phyloP scores from a whole-genome alignment of 176 grass and related monocot species.

The Typha latifolia region DNA sequence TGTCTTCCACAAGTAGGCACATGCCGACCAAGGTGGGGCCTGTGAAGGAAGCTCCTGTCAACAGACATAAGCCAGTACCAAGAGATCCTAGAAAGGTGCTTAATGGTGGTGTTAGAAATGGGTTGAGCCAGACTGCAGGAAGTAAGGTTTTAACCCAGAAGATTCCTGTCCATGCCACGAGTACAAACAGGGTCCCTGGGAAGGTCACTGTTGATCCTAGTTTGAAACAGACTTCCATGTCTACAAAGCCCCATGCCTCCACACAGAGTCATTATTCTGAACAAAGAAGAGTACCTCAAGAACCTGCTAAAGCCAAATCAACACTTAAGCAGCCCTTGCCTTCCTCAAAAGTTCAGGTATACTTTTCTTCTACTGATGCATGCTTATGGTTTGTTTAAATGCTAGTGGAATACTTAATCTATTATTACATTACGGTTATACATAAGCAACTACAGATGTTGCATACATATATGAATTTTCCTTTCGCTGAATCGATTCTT shows the following conservation, averaged over 20 bases:
- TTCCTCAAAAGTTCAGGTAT: slow-evolving; percentile 44
- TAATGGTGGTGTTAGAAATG: slow-evolving; percentile 6
- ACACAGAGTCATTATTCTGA: slow-evolving; percentile 19
- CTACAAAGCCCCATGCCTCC: slow-evolving; percentile 23
- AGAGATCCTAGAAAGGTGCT: slow-evolving; percentile 16
- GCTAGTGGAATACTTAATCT: background rate
- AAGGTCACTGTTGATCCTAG: slow-evolving; percentile 34
- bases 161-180: slow-evolving; percentile 25
- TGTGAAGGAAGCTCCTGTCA: background rate
- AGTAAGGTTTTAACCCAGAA: slow-evolving; percentile 9
- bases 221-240: slow-evolving; percentile 19
- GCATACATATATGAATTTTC: too few relatives aligned
- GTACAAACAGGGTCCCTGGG: slow-evolving; percentile 38
- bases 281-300: slow-evolving; percentile 25
- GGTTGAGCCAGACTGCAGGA: slow-evolving; percentile 15
- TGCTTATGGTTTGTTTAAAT: slow-evolving; percentile 4
- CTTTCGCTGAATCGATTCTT: background rate
- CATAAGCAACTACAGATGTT: background rate
- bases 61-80: slow-evolving; percentile 19
- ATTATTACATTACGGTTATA: slow-evolving; percentile 1
- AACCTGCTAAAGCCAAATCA: slow-evolving; percentile 13
- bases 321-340: slow-evolving; percentile 16
- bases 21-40: slow-evolving; percentile 20
- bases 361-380: background rate
- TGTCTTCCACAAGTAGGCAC: slow-evolving; percentile 24